Evolutionary conservation across 306 rosid species (phyloP), one percentile per base, ranked within the genome.

Genomic region (Castanea sativa): DNA sequence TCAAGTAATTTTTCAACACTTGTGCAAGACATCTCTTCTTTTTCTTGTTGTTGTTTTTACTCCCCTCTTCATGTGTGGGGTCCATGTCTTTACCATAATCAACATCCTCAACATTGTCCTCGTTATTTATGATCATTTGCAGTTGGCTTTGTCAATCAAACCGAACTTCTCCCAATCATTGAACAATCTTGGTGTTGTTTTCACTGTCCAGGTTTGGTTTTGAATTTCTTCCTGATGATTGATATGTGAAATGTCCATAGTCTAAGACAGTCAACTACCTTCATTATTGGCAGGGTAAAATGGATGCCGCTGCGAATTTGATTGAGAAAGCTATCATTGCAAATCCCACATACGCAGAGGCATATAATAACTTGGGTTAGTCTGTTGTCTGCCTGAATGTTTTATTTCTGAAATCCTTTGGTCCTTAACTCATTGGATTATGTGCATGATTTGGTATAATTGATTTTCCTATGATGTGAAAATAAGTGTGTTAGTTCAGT

Each of bases 221-320:
- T 30, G 57, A 69, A 5, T 45, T 4, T 52, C 16, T 52, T 78
- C 14, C 56, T 83, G 82, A 78, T 73, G 64, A 63, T 49, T 10
- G 74, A 78, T 73, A 77, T 60, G 68, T 68, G 29, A 83, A 23
- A 82, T 69, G 64, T 49, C 68, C 69, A 74, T 38, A 33, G 76
- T 81, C 58, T 75, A 7, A 13, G 6, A 58, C 23, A 58, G 82
- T 83, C 29, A 69, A 83, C 41, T 75, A 63, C 72, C 58, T 21
- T 86, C 73, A 25, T 77, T 52, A 71, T 88, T 85, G 76, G 68
- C 94, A 96, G 99, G 99, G 99, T 59, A 96, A 96, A 89, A 92
- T 96, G 92, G 99, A 96, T 75, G 92, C 97, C 80, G 99, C 99
- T 21, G 98, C 98, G 72, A 96, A 86, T 85, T 93, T 96, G 99